These are phyloP conservation scores for Clitopilus passeckerianus DNA, from an alignment of 768 basidiomycete genomes.

Conservation along the genomic window DNA sequence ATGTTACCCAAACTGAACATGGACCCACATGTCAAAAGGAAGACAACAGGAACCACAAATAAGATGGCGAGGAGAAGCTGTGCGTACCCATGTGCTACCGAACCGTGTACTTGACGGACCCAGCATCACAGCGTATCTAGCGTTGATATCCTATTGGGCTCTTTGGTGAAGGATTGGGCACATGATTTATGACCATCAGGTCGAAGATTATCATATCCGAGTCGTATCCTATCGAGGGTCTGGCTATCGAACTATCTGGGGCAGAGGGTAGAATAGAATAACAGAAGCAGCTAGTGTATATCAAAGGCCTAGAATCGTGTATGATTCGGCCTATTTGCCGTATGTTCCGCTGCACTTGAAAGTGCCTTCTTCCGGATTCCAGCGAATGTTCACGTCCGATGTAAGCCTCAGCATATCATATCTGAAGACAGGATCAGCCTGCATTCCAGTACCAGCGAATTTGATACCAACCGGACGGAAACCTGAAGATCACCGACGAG, in stretches of 20 bases:
- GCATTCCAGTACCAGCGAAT: not conserved
- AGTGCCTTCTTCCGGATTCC: conserved; percentile 40
- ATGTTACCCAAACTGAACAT: not conserved
- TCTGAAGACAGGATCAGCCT: conserved; percentile 15
- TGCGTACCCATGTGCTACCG: not conserved
- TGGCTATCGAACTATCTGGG: not conserved
- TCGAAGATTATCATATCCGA: not conserved
- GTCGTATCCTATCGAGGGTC: not conserved
- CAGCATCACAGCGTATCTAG: not conserved
- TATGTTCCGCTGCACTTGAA: conserved; percentile 55
- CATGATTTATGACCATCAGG: not conserved
- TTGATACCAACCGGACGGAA: conserved; percentile 27
- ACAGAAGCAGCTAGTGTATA: not conserved
- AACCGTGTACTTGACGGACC: not conserved
- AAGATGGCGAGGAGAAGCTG: not conserved
- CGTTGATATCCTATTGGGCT: not conserved
- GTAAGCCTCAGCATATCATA: conserved; percentile 34
- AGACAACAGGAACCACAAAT: not conserved
- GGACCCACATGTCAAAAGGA: not conserved
- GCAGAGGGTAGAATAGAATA: not conserved
- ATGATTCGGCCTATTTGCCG: conserved; percentile 16
- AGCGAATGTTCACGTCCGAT: conserved; percentile 40
- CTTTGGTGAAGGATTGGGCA: not conserved
- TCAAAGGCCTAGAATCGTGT: no score
- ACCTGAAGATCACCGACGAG: conserved; percentile 27